A percentile compares a stretch with the other conserved stretches of the same genome.
Evolutionary conservation across 1,139 yeast species (phyloP).

Genomic region (Komagataea norvegica): DNA sequence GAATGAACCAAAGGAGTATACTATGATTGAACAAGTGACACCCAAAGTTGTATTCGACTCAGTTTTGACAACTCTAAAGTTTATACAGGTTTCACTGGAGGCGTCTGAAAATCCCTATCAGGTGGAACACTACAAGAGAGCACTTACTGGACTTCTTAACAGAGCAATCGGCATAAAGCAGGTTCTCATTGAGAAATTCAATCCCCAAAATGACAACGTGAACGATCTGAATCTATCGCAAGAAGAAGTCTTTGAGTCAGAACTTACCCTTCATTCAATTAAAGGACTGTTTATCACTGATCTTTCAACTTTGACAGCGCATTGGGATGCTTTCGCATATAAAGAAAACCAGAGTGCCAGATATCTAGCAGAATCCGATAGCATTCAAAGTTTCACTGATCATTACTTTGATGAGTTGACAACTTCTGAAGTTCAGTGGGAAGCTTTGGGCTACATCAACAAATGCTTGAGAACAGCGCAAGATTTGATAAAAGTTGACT

Average conservation of each 20-base stretch:
- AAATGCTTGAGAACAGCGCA: constrained; percentile 39
- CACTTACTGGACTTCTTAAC: not conserved
- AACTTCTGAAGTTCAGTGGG: constrained; percentile 35
- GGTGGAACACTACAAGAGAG: constrained; percentile 23
- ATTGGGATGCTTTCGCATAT: constrained; percentile 19
- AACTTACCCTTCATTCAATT: constrained; percentile 11
- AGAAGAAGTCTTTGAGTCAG: constrained; percentile 14
- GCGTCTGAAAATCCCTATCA: constrained; percentile 17
- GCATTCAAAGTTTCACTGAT: constrained; percentile 36
- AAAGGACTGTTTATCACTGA: constrained; percentile 15
- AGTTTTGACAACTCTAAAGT: constrained; percentile 25
- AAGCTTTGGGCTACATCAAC: constrained; percentile 33
- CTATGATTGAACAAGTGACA: constrained; percentile 26
- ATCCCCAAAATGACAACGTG: constrained; percentile 12
- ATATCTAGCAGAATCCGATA: constrained; percentile 41
- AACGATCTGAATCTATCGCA: constrained; percentile 8
- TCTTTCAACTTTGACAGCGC: constrained; percentile 19
- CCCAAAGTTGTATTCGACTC: constrained; percentile 31
- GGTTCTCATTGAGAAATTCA: constrained; percentile 2
- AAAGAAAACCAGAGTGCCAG: constrained; percentile 29
- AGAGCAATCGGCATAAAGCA: constrained; percentile 13
- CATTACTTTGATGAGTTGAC: constrained; percentile 23
- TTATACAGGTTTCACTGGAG: constrained; percentile 28
- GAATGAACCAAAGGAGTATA: constrained; percentile 15
- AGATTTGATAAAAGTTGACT: constrained; percentile 27